These are phyloP conservation scores for Geotrichum fermentans DNA, from an alignment of 1,139 yeast species.

Conservation along the genomic window DNA sequence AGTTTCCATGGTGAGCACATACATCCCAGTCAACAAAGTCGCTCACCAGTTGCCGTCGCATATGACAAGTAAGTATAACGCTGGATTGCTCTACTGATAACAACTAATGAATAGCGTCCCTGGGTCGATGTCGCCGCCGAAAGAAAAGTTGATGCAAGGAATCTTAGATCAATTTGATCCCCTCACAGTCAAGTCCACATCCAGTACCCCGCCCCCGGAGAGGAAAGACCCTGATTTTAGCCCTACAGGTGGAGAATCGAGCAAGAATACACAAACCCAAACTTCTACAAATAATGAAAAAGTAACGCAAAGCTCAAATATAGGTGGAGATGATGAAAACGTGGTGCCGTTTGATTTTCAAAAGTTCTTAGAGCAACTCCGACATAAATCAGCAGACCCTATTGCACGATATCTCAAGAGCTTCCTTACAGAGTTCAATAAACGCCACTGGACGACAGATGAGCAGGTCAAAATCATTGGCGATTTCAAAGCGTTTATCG, in stretches of 20 bases:
- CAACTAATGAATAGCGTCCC: slow-evolving; percentile 14
- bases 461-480: slow-evolving; percentile 73
- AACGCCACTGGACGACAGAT: slow-evolving; percentile 64
- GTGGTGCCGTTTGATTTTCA: slow-evolving; percentile 70
- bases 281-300: slow-evolving; percentile 6
- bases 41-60: slow-evolving; percentile 13
- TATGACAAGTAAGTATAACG: slow-evolving; percentile 7
- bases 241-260: too few relatives aligned
- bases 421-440: slow-evolving; percentile 68
- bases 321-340: slow-evolving; percentile 21
- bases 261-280: not conserved
- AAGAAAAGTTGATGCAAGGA: slow-evolving; percentile 25
- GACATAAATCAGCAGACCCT: slow-evolving; percentile 78
- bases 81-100: not conserved
- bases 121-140: slow-evolving; percentile 14
- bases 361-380: slow-evolving; percentile 64
- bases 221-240: too few relatives aligned
- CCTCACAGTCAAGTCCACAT: slow-evolving; percentile 15
- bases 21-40: not conserved
- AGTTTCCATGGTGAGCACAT: slow-evolving; percentile 6
- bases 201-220: not conserved
- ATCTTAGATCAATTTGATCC: slow-evolving; percentile 37
- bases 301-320: not conserved
- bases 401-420: slow-evolving; percentile 76
- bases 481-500: slow-evolving; percentile 63